Evolutionary conservation across 495 filamentous ascomycete species (phyloP), one percentile per base, ranked within the genome.

Genomic region (Evernia prunastri): DNA sequence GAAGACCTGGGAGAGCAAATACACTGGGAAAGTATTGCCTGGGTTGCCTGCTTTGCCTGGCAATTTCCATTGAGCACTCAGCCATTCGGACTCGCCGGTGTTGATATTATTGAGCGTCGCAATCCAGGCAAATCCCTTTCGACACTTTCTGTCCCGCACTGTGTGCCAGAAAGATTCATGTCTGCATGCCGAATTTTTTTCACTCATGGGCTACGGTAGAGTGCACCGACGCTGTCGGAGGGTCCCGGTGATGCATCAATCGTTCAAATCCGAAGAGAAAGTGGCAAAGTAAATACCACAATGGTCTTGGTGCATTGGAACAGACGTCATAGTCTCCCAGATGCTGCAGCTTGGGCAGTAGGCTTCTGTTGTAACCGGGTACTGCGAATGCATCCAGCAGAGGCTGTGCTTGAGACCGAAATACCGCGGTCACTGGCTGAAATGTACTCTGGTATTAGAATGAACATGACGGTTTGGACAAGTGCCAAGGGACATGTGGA

Each of bases 11-110:
- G n/a, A n/a, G n/a, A n/a, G n/a, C n/a, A n/a, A n/a, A n/a, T n/a
- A n/a, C n/a, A n/a, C n/a, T n/a, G n/a, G 47, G 47, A 23, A 51
- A 51, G 47, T 51, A 27, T 51, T 27, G 47, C 47, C 47, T 51
- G 51, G 1, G 13, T n/a, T n/a, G n/a, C n/a, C n/a, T n/a, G n/a
- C n/a, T n/a, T n/a, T n/a, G n/a, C n/a, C n/a, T n/a, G n/a, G n/a
- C n/a, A n/a, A n/a, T n/a, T n/a, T n/a, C n/a, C n/a, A n/a, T n/a
- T n/a, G n/a, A n/a, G n/a, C n/a, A 17, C 4, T 17, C 49, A 6
- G 23, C 18, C 4, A 6, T 15, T 20, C 12, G 51, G 27, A 54
- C 27, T 54, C 10, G 17, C 51, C 51, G 51, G 17, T 9, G 13
- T 33, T n/a, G 29, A 17, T 35, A 7, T 1, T 35, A 7, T 1